phyloP scores from a whole-genome alignment of 306 rosid genomes.

The Acacia melanoxylon region DNA sequence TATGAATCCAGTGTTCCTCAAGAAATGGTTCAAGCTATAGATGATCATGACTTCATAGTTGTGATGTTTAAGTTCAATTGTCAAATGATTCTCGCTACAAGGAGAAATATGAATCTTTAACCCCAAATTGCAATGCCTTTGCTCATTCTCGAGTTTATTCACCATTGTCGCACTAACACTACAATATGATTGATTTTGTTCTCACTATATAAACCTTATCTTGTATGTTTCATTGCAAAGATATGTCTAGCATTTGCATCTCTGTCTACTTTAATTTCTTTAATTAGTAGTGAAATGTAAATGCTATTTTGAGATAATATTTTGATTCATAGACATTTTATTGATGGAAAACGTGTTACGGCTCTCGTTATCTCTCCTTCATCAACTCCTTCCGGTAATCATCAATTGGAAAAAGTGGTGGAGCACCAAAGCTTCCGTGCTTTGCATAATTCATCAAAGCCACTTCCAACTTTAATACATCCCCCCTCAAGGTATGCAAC shows the following conservation, averaged over 20 bases:
- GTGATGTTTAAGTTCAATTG: neutral
- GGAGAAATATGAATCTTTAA: neutral
- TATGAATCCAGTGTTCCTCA: slow-evolving; percentile 1
- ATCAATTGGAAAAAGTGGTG: slow-evolving; percentile 33
- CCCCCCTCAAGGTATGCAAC: slow-evolving; percentile 51
- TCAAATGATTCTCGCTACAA: neutral
- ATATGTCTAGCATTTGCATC: slow-evolving; percentile 5
- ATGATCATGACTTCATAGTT: neutral
- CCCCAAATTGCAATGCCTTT: neutral
- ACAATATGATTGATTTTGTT: no score
- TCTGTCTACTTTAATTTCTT: slow-evolving; percentile 2
- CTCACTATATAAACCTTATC: no score
- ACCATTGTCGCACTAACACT: no score
- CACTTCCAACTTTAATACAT: slow-evolving; percentile 40
- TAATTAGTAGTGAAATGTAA: neutral
- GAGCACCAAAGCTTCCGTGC: slow-evolving; percentile 50
- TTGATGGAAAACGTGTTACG: slow-evolving; percentile 39
- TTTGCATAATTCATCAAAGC: slow-evolving; percentile 38
- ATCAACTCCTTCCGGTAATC: slow-evolving; percentile 51
- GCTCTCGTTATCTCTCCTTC: slow-evolving; percentile 62
- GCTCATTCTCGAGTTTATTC: no score
- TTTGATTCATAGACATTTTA: slow-evolving; percentile 25
- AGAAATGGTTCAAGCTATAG: slow-evolving; percentile 5
- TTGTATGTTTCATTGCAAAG: no score
- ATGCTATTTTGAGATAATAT: slow-evolving; percentile 6